Evolutionary conservation across 78 protist species (phyloP).

Genomic region (Dictyostelium capitatum): DNA sequence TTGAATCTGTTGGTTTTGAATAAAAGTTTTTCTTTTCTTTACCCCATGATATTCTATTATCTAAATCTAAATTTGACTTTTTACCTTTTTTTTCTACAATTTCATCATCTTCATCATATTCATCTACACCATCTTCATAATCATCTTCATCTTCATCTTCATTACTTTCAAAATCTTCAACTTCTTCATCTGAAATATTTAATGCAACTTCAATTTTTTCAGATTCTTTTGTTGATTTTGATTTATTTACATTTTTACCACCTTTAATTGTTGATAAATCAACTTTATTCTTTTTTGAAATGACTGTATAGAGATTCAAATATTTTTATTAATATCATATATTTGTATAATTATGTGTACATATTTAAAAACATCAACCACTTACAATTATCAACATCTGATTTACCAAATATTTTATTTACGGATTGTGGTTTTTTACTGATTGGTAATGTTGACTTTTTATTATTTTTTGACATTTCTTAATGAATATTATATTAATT

Average conservation of each 20-base stretch:
- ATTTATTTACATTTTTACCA: not conserved
- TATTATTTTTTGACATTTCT: conserved; percentile 16
- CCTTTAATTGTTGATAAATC: conserved; percentile 18
- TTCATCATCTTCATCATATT: conserved; percentile 46
- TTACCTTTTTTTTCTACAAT: conserved; percentile 19
- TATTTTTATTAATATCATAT: no score
- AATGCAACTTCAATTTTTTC: not conserved
- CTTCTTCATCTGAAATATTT: conserved; percentile 68
- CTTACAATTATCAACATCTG: conserved; percentile 66
- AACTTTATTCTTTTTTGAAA: conserved; percentile 24
- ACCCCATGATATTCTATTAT: conserved; percentile 67
- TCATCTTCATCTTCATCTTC: conserved; percentile 29
- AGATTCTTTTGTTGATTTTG: not conserved
- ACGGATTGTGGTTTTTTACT: conserved; percentile 52
- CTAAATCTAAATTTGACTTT: conserved; percentile 11
- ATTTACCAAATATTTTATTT: conserved; percentile 53
- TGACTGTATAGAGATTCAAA: not conserved
- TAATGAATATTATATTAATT: no score
- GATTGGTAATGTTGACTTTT: not conserved
- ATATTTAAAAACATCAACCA: not conserved
- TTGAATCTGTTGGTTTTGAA: not conserved
- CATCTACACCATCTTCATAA: conserved; percentile 52
- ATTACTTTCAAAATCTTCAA: conserved; percentile 56
- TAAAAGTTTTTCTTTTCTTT: conserved; percentile 44
- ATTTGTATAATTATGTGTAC: no score